These are phyloP conservation scores for Pythium dissimile DNA, from an alignment of 352 stramenopile species.

Conservation along the genomic window DNA sequence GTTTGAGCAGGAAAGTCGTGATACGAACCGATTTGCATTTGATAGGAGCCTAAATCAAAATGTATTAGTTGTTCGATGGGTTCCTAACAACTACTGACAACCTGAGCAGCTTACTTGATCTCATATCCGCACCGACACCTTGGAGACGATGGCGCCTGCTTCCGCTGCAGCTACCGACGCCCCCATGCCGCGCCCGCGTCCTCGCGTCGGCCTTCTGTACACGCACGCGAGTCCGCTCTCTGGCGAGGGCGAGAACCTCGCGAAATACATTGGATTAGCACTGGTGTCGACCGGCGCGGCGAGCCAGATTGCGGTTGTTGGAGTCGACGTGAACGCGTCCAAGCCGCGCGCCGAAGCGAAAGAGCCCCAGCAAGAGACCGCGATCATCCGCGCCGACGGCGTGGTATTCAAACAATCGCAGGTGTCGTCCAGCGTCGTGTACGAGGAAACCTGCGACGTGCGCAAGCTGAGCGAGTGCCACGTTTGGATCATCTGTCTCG, in stretches of 20 bases:
- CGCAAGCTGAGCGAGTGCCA: conserved; percentile 43
- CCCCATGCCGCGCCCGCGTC: conserved; percentile 9
- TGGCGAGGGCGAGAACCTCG: conserved; percentile 54
- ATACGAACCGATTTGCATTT: too few relatives aligned
- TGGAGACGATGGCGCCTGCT: background rate
- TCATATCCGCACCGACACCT: too few relatives aligned
- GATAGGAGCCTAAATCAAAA: too few relatives aligned
- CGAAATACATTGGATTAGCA: conserved; percentile 59
- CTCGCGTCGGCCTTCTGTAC: conserved; percentile 56
- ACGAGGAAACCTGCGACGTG: conserved; percentile 40
- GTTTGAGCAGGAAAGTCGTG: too few relatives aligned
- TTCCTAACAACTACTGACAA: background rate
- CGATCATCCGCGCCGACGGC: conserved; percentile 48
- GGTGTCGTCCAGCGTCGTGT: conserved; percentile 20
- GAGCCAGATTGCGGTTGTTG: conserved; percentile 46
- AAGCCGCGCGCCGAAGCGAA: background rate
- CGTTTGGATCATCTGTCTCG: conserved; percentile 60
- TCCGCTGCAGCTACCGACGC: background rate
- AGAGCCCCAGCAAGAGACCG: background rate
- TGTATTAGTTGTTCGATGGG: too few relatives aligned
- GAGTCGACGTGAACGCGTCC: conserved; percentile 16
- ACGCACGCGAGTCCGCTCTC: conserved; percentile 39
- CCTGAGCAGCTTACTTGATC: too few relatives aligned
- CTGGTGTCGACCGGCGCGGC: conserved; percentile 39
- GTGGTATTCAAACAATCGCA: conserved; percentile 31